Conservation (phyloP, 1,284 basidiomycete genomes). For the Ceratobasidium theobromae region DNA sequence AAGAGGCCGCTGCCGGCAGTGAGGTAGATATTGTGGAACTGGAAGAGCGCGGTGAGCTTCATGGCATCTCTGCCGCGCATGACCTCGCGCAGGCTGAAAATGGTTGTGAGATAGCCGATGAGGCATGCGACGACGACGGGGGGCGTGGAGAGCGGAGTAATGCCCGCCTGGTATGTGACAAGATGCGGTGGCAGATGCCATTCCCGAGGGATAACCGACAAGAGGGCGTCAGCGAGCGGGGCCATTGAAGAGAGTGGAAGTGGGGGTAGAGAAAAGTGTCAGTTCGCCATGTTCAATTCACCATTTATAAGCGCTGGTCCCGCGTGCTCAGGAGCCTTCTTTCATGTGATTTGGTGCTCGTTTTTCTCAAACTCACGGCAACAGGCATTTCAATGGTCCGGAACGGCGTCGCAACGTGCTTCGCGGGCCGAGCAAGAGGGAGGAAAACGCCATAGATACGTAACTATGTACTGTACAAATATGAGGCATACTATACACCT, state of each 20-base stretch:
- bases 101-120: constrained; percentile 79
- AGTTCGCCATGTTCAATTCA: constrained; percentile 22
- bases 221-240: constrained; percentile 66
- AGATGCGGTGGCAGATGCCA: constrained; percentile 58
- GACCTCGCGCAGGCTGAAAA: constrained; percentile 83
- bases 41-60: constrained; percentile 86
- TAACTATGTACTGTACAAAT: constrained; percentile 28
- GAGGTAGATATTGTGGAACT: constrained; percentile 65
- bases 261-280: constrained; percentile 14
- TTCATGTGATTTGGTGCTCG: constrained; percentile 6
- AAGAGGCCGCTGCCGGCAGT: constrained; percentile 54
- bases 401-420: background rate
- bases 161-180: constrained; percentile 67
- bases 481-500: constrained; percentile 22
- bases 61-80: constrained; percentile 78
- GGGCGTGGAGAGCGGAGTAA: constrained; percentile 79
- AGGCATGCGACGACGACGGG: constrained; percentile 71
- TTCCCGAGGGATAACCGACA: constrained; percentile 52
- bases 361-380: background rate
- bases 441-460: constrained; percentile 6
- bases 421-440: background rate
- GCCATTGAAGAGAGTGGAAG: constrained; percentile 33
- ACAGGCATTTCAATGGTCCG: constrained; percentile 8
- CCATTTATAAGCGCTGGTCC: constrained; percentile 18
- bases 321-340: constrained; percentile 22